These are phyloP conservation scores for Fusarium sp. DNA, from an alignment of 2,329 filamentous ascomycete genomes.

Conservation along the genomic window DNA sequence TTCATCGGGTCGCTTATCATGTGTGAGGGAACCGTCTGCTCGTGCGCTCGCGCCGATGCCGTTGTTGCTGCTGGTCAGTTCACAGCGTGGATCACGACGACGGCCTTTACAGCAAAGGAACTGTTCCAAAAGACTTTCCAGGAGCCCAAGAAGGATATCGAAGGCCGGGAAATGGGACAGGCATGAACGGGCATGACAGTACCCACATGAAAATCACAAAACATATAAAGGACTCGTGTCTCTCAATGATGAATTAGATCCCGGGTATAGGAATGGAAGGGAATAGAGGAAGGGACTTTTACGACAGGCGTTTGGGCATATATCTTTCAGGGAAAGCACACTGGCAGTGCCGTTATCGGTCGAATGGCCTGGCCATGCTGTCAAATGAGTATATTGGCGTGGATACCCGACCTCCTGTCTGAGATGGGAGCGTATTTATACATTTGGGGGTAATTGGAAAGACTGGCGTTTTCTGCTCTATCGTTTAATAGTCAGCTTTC, in stretches of 20 bases:
- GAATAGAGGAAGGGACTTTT: slow-evolving; percentile 9
- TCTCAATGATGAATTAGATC: slow-evolving; percentile 5
- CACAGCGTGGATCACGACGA: slow-evolving; percentile 62
- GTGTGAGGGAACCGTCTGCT: slow-evolving; percentile 68
- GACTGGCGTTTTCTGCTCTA: slow-evolving; percentile 35
- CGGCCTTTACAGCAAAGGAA: slow-evolving; percentile 58
- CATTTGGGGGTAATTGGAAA: slow-evolving; percentile 7
- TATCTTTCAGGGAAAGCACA: slow-evolving; percentile 10
- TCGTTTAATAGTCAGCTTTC: slow-evolving; percentile 11
- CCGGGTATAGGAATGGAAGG: slow-evolving; percentile 3
- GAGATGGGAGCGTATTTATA: slow-evolving; percentile 18
- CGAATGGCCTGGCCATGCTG: slow-evolving; percentile 19
- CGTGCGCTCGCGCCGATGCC: slow-evolving; percentile 64
- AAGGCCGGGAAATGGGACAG: slow-evolving; percentile 53
- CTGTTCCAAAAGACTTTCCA: slow-evolving; percentile 58
- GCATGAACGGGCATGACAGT: slow-evolving; percentile 28
- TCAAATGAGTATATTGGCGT: slow-evolving; percentile 39
- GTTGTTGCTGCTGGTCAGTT: slow-evolving; percentile 66
- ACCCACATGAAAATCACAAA: neutral
- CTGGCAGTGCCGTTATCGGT: slow-evolving; percentile 21
- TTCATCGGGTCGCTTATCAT: slow-evolving; percentile 67
- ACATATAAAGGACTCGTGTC: neutral
- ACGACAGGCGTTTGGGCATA: slow-evolving; percentile 41
- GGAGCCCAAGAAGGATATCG: slow-evolving; percentile 43
- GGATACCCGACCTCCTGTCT: slow-evolving; percentile 34